Base-by-base conservation (phyloP, 441 rosid species). In the Iberis amara region DNA sequence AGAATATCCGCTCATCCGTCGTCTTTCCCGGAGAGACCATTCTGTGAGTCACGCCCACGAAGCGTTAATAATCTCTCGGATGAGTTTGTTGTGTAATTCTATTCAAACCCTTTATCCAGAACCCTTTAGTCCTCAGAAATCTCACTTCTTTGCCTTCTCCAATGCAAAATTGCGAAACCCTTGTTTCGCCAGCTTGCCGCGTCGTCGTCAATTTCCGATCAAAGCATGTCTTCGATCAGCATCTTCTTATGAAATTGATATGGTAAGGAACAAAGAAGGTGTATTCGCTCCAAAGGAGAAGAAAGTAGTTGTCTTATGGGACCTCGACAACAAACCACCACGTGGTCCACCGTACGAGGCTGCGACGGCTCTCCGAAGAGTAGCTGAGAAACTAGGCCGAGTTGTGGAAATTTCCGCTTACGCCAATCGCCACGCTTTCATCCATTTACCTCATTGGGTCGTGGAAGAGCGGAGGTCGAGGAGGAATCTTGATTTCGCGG, bases 291-390 rank as follows among this genome's bases (percentile, higher is more conserved):
- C 89, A 12, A 79, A 73, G 56, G 61, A 68, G 70, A 72, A 71
- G 65, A 85, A 77, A 52, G 95, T 91, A 3, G 85, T 87, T 0
- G 86, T 90, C 46, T 68, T 85, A 7, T 90, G 96, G 98, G 95
- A 87, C 81, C 83, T 90, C 39, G 96, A 90, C 68, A 90, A 90
- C 78, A 87, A 90, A 62, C 98, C 96, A 4, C 96, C 92, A 0
- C 80, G 88, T 0, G 96, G 95, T 3, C 84, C 78, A 23, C 98
- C 96, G 0, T 90, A 74, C 61, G 72, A 71, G n/a, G 95, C 98
- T 0, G 98, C 95, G 0, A 41, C 72, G 39, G 81, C 79, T 2
- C 74, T 90, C 47, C 79, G 81, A 13, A 58, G 55, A 33, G 68
- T 87, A 6, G 98, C 95, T 1, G 68, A 75, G 64, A 68, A 52